Evolutionary conservation across 306 rosid genomes (phyloP).

Genomic region (Malus sieversii): DNA sequence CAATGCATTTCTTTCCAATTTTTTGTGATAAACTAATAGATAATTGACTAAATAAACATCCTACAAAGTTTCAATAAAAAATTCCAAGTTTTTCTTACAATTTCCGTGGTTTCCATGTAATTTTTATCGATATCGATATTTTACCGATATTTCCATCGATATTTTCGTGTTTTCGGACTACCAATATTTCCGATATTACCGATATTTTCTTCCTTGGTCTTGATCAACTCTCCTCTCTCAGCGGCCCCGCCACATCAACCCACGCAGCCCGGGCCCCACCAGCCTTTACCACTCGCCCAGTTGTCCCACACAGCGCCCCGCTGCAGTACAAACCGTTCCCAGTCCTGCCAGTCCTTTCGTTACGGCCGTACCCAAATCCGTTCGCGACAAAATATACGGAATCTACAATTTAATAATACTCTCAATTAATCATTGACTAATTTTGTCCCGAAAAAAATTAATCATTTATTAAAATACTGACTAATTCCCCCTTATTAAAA

Average conservation of each 20-base stretch:
- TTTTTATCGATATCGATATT: too few species aligned
- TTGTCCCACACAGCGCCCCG: neutral
- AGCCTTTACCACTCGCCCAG: neutral
- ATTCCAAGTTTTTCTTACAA: too few species aligned
- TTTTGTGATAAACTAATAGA: too few species aligned
- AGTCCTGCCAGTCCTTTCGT: neutral
- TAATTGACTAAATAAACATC: too few species aligned
- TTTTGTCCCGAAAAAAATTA: too few species aligned
- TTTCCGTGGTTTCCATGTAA: too few species aligned
- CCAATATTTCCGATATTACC: too few species aligned
- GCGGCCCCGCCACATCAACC: neutral
- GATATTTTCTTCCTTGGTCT: too few species aligned
- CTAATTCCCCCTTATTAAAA: neutral
- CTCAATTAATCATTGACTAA: neutral
- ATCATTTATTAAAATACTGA: neutral
- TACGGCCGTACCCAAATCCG: conserved; percentile 5
- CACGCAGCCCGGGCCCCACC: neutral
- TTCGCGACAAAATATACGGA: neutral
- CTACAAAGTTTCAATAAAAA: too few species aligned
- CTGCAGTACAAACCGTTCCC: neutral
- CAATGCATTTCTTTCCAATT: too few species aligned
- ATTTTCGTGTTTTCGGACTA: too few species aligned
- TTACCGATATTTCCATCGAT: too few species aligned
- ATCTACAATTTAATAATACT: neutral
- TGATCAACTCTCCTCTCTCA: neutral